A percentile compares a stretch with the other conserved stretches of the same genome.
phyloP scores from a whole-genome alignment of 1,139 yeast species.

The Magnusiomyces fungicola region DNA sequence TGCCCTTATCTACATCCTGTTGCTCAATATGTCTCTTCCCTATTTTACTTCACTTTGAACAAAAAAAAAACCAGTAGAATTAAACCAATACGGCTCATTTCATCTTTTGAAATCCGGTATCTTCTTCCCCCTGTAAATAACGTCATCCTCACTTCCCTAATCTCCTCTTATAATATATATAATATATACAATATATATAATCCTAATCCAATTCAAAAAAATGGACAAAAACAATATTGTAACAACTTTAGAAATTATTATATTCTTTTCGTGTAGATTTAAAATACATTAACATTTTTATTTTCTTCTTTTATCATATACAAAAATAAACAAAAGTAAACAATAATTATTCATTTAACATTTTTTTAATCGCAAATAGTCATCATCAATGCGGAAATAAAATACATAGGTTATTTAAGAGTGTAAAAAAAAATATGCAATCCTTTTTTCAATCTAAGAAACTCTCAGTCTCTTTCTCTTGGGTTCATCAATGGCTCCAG shows the following conservation, averaged over 20 bases:
- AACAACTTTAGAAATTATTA: neutral
- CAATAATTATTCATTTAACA: neutral
- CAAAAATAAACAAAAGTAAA: too few relatives aligned
- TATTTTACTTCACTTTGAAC: neutral
- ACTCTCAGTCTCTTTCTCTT: slow-evolving; percentile 11
- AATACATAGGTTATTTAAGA: neutral
- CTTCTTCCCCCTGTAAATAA: neutral
- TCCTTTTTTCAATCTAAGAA: neutral
- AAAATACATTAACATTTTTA: neutral
- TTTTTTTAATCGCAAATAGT: neutral
- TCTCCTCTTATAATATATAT: neutral
- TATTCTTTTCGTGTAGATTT: too few relatives aligned
- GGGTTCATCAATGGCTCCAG: slow-evolving; percentile 3
- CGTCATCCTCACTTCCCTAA: neutral
- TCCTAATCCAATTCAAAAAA: neutral
- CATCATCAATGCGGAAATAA: neutral
- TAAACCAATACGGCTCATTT: too few relatives aligned
- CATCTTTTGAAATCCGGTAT: neutral
- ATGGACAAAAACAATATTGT: neutral
- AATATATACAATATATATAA: too few relatives aligned
- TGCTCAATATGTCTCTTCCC: too few relatives aligned
- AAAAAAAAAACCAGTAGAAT: too few relatives aligned
- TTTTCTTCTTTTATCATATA: too few relatives aligned
- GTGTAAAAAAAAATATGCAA: neutral
- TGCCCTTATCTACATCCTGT: too few relatives aligned